Evolutionary conservation across 805 yeast genomes (phyloP).

Genomic region (Metschnikowia similis): DNA sequence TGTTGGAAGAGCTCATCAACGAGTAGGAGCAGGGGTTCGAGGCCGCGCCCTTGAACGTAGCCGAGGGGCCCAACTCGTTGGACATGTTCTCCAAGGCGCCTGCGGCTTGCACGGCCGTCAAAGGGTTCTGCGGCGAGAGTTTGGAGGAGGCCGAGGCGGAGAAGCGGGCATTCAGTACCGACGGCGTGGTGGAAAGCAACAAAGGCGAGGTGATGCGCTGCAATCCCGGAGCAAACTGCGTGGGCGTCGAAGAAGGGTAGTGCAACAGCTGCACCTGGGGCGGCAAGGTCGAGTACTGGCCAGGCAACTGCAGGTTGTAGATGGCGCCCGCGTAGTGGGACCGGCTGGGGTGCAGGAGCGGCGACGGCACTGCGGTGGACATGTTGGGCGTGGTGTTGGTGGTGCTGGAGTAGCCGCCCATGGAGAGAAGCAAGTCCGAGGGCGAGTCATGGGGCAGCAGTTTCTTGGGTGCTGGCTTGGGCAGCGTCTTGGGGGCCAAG

Average conservation of each 20-base stretch:
- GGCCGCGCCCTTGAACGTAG: conserved; percentile 30
- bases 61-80: conserved; percentile 41
- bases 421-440: conserved; percentile 2
- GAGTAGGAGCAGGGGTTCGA: conserved; percentile 19
- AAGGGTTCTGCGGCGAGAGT: conserved; percentile 11
- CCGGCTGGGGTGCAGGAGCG: conserved; percentile 12
- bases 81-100: conserved; percentile 44
- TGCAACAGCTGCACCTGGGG: conserved; percentile 50
- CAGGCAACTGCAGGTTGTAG: conserved; percentile 13
- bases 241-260: conserved; percentile 66
- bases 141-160: conserved; percentile 12
- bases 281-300: conserved; percentile 21
- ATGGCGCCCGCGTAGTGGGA: conserved; percentile 9
- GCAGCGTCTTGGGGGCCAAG: conserved; percentile 8
- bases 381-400: background rate
- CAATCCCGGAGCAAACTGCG: conserved; percentile 64
- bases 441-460: conserved; percentile 14
- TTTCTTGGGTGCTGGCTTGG: conserved; percentile 5
- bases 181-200: conserved; percentile 49
- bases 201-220: conserved; percentile 63
- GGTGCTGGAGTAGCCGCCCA: background rate
- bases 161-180: conserved; percentile 37
- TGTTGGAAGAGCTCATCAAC: conserved; percentile 24
- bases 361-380: conserved; percentile 11
- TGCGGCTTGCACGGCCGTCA: conserved; percentile 35